Evolutionary conservation across 306 rosid genomes (phyloP).

Genomic region (Castanospermum australe): DNA sequence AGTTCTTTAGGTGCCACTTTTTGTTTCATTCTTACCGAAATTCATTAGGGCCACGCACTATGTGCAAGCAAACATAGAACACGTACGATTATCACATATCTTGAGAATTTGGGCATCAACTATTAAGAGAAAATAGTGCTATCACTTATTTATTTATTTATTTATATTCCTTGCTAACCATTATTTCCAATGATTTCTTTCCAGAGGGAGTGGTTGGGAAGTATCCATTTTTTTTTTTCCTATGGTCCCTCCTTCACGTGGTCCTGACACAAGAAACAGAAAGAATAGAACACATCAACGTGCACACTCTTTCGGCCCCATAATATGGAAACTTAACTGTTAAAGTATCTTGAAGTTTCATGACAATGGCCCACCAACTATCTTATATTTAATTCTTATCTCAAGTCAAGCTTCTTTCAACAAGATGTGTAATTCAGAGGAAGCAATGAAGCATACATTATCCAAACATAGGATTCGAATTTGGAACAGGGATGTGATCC

Average conservation of each 20-base stretch:
- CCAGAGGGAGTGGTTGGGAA: neutral
- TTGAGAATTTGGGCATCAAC: too few relatives aligned
- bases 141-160: neutral
- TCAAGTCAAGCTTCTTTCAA: neutral
- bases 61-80: too few relatives aligned
- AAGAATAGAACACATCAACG: neutral
- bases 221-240: neutral
- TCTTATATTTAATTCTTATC: neutral
- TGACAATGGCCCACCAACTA: neutral
- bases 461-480: neutral
- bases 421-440: neutral
- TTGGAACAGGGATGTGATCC: neutral
- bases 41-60: too few relatives aligned
- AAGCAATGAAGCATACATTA: neutral
- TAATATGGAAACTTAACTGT: neutral
- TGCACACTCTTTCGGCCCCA: neutral
- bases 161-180: neutral
- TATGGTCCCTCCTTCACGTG: slow-evolving; percentile 21
- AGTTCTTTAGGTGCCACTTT: too few relatives aligned
- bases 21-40: too few relatives aligned
- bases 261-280: neutral
- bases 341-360: neutral
- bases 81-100: neutral
- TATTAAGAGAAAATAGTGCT: neutral
- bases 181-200: neutral